phyloP scores from a whole-genome alignment of 495 filamentous ascomycete species.

The Paragyromitra xinjiangensis region DNA sequence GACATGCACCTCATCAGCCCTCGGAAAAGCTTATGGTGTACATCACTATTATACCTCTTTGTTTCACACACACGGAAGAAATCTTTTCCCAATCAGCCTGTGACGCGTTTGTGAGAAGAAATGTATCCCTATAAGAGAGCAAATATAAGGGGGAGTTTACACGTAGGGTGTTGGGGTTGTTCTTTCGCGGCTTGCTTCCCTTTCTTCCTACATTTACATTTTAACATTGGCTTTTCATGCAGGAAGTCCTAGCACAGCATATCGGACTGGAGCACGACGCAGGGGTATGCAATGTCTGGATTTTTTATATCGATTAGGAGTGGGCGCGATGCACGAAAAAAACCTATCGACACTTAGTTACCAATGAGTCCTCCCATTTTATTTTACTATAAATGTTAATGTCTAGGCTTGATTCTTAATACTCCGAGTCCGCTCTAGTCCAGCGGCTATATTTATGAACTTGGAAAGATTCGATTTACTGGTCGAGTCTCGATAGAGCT shows the following conservation, averaged over 20 bases:
- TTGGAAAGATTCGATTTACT: not conserved
- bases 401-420: not conserved
- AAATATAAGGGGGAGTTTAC: conserved; percentile 31
- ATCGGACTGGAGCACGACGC: conserved; percentile 40
- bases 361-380: conserved; percentile 12
- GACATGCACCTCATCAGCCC: conserved; percentile 30
- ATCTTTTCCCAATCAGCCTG: conserved; percentile 45
- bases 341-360: conserved; percentile 7
- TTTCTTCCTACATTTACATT: conserved; percentile 41
- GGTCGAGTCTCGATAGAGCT: not conserved
- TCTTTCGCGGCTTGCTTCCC: conserved; percentile 43
- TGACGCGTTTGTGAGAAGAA: conserved; percentile 17
- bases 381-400: conserved; percentile 5
- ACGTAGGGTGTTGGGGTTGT: conserved; percentile 6
- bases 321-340: conserved; percentile 20
- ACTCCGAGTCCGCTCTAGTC: not conserved
- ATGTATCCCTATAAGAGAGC: conserved; percentile 24
- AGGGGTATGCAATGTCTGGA: conserved; percentile 33
- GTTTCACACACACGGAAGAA: conserved; percentile 39
- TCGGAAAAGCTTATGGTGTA: conserved; percentile 33
- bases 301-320: conserved; percentile 25
- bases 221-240: conserved; percentile 42
- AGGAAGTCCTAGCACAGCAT: conserved; percentile 33
- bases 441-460: conserved; percentile 21
- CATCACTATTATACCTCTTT: conserved; percentile 34